Evolutionary conservation across 768 basidiomycete genomes (phyloP).

Genomic region (Trametes gibbosa): DNA sequence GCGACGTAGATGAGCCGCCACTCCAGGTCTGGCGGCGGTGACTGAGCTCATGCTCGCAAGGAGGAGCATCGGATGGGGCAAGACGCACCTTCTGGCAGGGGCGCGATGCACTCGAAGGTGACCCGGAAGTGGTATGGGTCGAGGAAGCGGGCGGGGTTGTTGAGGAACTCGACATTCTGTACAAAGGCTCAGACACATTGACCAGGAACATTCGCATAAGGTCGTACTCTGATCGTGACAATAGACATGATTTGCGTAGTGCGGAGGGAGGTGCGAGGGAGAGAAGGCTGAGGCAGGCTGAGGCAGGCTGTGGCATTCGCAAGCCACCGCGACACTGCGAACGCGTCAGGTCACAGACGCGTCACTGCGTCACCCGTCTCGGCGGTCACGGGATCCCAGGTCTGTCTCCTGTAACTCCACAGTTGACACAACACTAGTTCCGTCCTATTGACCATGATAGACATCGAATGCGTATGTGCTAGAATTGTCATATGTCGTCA

Average conservation of each 20-base stretch:
- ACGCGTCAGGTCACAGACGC: constrained; percentile 22
- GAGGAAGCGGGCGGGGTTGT: constrained; percentile 89
- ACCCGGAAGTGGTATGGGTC: constrained; percentile 92
- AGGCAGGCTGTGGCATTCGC: constrained; percentile 1
- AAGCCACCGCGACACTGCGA: not conserved
- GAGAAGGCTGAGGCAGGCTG: not conserved
- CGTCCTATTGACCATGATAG: too few species aligned
- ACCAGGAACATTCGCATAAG: not conserved
- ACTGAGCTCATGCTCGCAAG: not conserved
- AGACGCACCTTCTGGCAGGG: constrained; percentile 76
- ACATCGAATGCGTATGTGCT: too few species aligned
- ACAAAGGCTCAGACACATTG: not conserved
- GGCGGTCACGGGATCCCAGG: not conserved
- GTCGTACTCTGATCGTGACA: constrained; percentile 63
- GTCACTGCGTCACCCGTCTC: not conserved
- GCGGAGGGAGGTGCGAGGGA: not conserved
- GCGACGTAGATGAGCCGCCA: constrained; percentile 98
- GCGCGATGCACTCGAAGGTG: constrained; percentile 95
- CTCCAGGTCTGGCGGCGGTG: constrained; percentile 70
- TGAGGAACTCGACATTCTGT: constrained; percentile 86
- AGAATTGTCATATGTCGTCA: too few species aligned
- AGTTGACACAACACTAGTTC: too few species aligned
- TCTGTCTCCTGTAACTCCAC: too few species aligned
- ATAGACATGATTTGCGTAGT: constrained; percentile 49
- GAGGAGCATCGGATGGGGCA: not conserved